phyloP scores from a whole-genome alignment of 345 rosid genomes.

The Zanthoxylum bungeanum region DNA sequence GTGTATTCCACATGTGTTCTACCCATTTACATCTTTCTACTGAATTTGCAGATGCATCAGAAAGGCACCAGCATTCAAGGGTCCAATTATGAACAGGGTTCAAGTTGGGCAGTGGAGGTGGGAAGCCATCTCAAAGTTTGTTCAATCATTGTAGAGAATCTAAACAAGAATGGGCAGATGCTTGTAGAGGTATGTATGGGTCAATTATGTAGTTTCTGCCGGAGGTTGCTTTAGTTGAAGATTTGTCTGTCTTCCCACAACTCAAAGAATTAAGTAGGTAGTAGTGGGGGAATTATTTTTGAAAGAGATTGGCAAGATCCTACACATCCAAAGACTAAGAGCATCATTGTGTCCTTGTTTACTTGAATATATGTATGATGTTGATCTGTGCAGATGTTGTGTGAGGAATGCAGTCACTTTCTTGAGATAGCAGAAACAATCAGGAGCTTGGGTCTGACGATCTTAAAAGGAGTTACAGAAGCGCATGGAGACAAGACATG shows the following conservation, averaged over 20 bases:
- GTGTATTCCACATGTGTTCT: background rate
- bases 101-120: constrained; percentile 85
- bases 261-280: background rate
- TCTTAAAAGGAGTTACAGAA: constrained; percentile 85
- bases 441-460: constrained; percentile 74
- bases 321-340: background rate
- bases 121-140: constrained; percentile 90
- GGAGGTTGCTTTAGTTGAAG: constrained; percentile 8
- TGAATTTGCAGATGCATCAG: constrained; percentile 59
- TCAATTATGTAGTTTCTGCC: background rate
- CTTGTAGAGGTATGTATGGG: constrained; percentile 66
- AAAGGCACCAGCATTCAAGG: constrained; percentile 41
- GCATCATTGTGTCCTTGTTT: background rate
- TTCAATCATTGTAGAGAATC: constrained; percentile 89
- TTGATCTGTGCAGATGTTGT: constrained; percentile 68
- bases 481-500: constrained; percentile 73
- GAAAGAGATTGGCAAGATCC: background rate
- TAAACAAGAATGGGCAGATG: constrained; percentile 78
- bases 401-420: constrained; percentile 86
- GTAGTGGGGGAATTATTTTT: background rate
- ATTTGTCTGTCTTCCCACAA: background rate
- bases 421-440: constrained; percentile 95
- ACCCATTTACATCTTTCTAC: background rate
- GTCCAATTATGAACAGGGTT: constrained; percentile 49
- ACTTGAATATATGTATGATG: constrained; percentile 8